Percentiles rank a stretch among this genome's conserved stretches.
Evolutionary conservation across 345 rosid genomes (phyloP).

Genomic region (Anacardium occidentale): DNA sequence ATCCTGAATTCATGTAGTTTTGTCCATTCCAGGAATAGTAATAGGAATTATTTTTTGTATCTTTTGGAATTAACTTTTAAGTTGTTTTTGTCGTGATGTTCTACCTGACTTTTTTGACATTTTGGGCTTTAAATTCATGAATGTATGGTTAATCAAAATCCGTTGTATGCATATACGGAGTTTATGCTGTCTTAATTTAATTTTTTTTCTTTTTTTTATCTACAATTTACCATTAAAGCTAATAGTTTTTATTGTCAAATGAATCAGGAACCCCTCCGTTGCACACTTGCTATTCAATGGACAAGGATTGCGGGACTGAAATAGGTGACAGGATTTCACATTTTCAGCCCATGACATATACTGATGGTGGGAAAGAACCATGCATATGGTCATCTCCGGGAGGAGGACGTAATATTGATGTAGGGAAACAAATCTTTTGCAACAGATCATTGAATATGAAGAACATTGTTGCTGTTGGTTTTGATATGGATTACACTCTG

Average conservation of each 20-base stretch:
- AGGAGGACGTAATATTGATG: constrained; percentile 54
- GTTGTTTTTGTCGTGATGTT: neutral
- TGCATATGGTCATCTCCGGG: constrained; percentile 67
- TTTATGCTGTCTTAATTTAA: neutral
- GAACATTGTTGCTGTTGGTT: constrained; percentile 86
- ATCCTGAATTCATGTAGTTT: neutral
- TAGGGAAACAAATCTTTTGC: constrained; percentile 85
- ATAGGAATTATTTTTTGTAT: neutral
- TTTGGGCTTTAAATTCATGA: neutral
- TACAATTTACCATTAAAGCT: neutral
- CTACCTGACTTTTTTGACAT: neutral
- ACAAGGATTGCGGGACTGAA: constrained; percentile 29
- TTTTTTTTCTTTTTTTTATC: neutral
- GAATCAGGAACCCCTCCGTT: constrained; percentile 51
- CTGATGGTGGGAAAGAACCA: constrained; percentile 43
- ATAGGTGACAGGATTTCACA: constrained; percentile 38
- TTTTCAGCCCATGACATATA: constrained; percentile 25
- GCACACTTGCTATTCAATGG: constrained; percentile 51
- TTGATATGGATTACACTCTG: constrained; percentile 98
- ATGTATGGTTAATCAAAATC: neutral
- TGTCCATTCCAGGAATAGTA: neutral
- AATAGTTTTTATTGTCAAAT: constrained; percentile 1
- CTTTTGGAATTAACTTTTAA: neutral
- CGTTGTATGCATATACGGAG: neutral
- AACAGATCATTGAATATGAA: constrained; percentile 94